These are phyloP conservation scores for Striga asiatica DNA, from an alignment of 257 asterid genomes.

Conservation along the genomic window DNA sequence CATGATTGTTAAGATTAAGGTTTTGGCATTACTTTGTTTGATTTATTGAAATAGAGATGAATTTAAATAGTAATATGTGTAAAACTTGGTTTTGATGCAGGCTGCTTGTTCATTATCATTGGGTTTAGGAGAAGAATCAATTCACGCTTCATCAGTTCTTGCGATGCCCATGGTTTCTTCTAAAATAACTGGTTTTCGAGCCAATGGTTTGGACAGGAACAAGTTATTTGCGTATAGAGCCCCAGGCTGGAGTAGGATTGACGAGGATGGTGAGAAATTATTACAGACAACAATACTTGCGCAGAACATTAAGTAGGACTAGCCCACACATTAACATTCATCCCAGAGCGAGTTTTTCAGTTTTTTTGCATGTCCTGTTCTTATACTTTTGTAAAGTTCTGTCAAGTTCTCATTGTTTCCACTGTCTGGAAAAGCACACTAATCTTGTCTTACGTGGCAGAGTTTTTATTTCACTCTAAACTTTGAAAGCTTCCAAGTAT, in stretches of 20 bases:
- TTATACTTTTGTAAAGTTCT: neutral
- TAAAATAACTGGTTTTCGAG: slow-evolving; percentile 79
- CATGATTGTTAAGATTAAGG: slow-evolving; percentile 65
- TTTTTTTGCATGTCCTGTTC: neutral
- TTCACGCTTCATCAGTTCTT: slow-evolving; percentile 71
- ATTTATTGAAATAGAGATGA: slow-evolving; percentile 1
- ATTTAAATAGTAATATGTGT: slow-evolving; percentile 4
- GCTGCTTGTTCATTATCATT: slow-evolving; percentile 64
- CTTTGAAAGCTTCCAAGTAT: too few relatives aligned
- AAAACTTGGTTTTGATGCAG: slow-evolving; percentile 32
- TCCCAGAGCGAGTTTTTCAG: neutral
- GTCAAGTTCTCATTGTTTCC: too few relatives aligned
- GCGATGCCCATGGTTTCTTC: slow-evolving; percentile 98
- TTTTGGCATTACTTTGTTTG: slow-evolving; percentile 15
- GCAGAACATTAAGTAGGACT: slow-evolving; percentile 31
- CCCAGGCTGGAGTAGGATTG: slow-evolving; percentile 57
- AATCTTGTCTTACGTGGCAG: too few relatives aligned
- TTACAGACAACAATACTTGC: slow-evolving; percentile 45
- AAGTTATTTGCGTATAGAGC: slow-evolving; percentile 44
- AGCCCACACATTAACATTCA: neutral
- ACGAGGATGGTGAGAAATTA: slow-evolving; percentile 45
- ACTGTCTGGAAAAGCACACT: too few relatives aligned
- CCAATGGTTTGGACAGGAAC: slow-evolving; percentile 38
- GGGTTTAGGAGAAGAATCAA: slow-evolving; percentile 74
- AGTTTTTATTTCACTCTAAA: too few relatives aligned